These are phyloP conservation scores for Oenanthe sinensis DNA, from an alignment of 129 eudicot species.

Conservation along the genomic window DNA sequence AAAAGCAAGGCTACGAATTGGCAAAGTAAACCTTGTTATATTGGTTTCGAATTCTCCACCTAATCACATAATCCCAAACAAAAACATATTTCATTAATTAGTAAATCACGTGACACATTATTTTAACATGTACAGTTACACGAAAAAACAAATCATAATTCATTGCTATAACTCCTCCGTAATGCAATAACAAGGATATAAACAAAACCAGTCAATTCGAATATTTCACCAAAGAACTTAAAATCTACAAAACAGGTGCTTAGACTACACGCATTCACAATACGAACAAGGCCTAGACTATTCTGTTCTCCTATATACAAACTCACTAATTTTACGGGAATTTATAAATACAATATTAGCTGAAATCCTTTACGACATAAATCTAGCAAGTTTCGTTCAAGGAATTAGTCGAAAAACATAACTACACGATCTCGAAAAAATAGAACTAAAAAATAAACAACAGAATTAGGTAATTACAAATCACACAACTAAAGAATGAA, in stretches of 20 bases:
- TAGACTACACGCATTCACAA: not conserved
- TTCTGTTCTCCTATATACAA: no score
- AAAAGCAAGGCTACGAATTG: conserved; percentile 78
- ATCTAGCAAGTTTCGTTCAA: not conserved
- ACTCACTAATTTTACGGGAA: not conserved
- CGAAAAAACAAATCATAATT: not conserved
- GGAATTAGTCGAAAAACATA: not conserved
- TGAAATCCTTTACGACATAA: not conserved
- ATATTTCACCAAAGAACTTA: not conserved
- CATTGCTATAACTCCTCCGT: not conserved
- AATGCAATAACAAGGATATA: not conserved
- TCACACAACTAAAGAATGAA: not conserved
- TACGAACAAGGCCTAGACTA: not conserved
- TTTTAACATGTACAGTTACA: not conserved
- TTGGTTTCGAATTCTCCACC: conserved; percentile 96
- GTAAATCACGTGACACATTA: not conserved
- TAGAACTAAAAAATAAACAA: no score
- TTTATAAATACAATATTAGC: not conserved
- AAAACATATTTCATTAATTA: not conserved
- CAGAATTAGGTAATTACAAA: not conserved
- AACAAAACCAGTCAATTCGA: no score
- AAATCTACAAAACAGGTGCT: not conserved
- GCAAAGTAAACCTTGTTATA: conserved; percentile 84
- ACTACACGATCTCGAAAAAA: not conserved
- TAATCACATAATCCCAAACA: conserved; percentile 17